Evolutionary conservation across 805 yeast species (phyloP).

Genomic region (Wickerhamomyces pijperi): DNA sequence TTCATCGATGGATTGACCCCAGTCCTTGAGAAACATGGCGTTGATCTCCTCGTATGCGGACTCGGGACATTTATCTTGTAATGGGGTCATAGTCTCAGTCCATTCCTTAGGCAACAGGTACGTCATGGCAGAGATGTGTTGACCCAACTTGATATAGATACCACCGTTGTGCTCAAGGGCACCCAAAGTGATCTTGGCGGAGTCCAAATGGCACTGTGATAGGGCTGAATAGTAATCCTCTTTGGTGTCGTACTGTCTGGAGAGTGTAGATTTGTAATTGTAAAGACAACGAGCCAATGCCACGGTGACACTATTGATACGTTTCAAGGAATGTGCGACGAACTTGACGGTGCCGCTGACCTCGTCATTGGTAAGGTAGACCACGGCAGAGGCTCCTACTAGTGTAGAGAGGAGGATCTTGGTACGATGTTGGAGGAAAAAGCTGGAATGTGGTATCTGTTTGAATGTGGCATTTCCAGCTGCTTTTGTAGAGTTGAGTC

Average conservation of each 20-base stretch:
- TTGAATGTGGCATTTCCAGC: too few species aligned
- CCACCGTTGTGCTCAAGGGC: constrained; percentile 89
- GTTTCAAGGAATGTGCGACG: constrained; percentile 39
- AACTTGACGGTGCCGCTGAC: constrained; percentile 43
- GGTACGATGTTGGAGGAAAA: too few species aligned
- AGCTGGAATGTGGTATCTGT: too few species aligned
- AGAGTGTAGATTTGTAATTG: constrained; percentile 51
- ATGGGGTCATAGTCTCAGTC: constrained; percentile 89
- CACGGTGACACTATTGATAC: constrained; percentile 51
- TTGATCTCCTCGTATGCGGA: constrained; percentile 62
- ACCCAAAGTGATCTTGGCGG: constrained; percentile 67
- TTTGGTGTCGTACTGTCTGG: constrained; percentile 26
- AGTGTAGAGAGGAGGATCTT: too few species aligned
- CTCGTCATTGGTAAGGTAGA: constrained; percentile 5
- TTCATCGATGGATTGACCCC: constrained; percentile 49
- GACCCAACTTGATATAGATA: constrained; percentile 87
- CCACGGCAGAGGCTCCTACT: not conserved
- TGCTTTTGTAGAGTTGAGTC: too few species aligned
- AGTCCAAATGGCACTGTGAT: constrained; percentile 53
- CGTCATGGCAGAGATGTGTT: constrained; percentile 86
- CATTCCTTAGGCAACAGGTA: constrained; percentile 86
- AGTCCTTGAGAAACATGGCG: constrained; percentile 55
- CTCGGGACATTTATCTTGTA: constrained; percentile 84
- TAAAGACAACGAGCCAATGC: constrained; percentile 70
- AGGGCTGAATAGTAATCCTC: constrained; percentile 44